Conservation (phyloP, 768 basidiomycete genomes). For the Kwoniella europaea region DNA sequence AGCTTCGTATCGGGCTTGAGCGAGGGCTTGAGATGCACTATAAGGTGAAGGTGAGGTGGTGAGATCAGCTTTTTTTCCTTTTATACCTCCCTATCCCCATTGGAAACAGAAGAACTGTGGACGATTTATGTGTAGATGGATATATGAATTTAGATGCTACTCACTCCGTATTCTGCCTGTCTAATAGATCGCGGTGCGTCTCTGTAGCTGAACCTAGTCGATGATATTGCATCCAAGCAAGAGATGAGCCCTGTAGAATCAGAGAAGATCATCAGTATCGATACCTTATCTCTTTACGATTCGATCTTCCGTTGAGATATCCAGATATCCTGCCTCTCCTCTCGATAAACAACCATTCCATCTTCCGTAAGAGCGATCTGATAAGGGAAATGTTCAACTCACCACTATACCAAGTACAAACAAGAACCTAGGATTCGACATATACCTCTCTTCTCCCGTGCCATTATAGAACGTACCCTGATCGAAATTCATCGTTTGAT, state of each 20-base stretch:
- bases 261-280: conserved; percentile 2
- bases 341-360: too few relatives aligned
- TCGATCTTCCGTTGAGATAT: too few relatives aligned
- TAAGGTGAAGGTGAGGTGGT: not conserved
- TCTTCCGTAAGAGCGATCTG: too few relatives aligned
- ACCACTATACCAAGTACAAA: conserved; percentile 40
- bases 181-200: conserved; percentile 35
- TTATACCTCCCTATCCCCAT: too few relatives aligned
- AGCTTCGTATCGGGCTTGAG: conserved; percentile 54
- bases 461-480: conserved; percentile 25
- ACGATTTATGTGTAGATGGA: too few relatives aligned
- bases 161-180: conserved; percentile 46
- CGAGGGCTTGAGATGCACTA: conserved; percentile 54
- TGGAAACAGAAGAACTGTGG: too few relatives aligned
- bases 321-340: too few relatives aligned
- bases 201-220: conserved; percentile 38
- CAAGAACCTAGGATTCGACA: conserved; percentile 51
- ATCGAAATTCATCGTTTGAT: conserved; percentile 30
- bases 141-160: conserved; percentile 5
- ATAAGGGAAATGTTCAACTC: conserved; percentile 10
- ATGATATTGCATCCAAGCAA: conserved; percentile 52
- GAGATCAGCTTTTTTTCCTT: not conserved
- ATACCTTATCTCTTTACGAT: too few relatives aligned
- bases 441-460: conserved; percentile 48
- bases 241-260: conserved; percentile 31